A percentile compares a stretch with the other conserved stretches of the same genome.
Conservation (phyloP, 2,329 filamentous ascomycete genomes). For the Tricladium varicosporioides region DNA sequence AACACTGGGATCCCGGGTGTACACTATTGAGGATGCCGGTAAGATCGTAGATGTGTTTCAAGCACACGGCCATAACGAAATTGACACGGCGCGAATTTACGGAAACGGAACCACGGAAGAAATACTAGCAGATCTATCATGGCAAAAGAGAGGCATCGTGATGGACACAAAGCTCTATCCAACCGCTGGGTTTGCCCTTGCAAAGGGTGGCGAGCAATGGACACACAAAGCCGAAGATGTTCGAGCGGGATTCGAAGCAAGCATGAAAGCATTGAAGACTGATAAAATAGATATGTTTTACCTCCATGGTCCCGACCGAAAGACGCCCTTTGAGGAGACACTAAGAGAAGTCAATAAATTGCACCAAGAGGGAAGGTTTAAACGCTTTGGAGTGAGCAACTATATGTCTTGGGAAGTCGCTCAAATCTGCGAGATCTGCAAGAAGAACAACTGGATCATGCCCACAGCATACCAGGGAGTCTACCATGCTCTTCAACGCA, state of each 20-base stretch:
- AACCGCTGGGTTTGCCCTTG: not conserved
- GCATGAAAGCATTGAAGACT: conserved; percentile 51
- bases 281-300: conserved; percentile 39
- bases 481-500: conserved; percentile 34
- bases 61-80: conserved; percentile 62
- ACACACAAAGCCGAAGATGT: conserved; percentile 50
- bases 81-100: conserved; percentile 68
- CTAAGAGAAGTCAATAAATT: conserved; percentile 33
- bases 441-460: conserved; percentile 34
- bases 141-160: conserved; percentile 60
- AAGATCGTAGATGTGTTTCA: conserved; percentile 64
- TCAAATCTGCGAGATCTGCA: conserved; percentile 33
- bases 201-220: conserved; percentile 2
- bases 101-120: conserved; percentile 63
- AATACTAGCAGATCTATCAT: conserved; percentile 56
- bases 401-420: conserved; percentile 44
- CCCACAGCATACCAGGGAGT: conserved; percentile 37
- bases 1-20: conserved; percentile 29
- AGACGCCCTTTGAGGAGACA: conserved; percentile 30
- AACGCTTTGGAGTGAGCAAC: conserved; percentile 59
- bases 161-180: conserved; percentile 56
- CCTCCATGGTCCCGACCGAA: conserved; percentile 30
- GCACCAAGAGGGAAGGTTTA: conserved; percentile 35
- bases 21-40: conserved; percentile 49
- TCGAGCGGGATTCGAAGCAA: conserved; percentile 47